Percentiles rank a stretch among this genome's conserved stretches.
phyloP scores from a whole-genome alignment of 352 stramenopile genomes.

The Phytophthora tentaculata region DNA sequence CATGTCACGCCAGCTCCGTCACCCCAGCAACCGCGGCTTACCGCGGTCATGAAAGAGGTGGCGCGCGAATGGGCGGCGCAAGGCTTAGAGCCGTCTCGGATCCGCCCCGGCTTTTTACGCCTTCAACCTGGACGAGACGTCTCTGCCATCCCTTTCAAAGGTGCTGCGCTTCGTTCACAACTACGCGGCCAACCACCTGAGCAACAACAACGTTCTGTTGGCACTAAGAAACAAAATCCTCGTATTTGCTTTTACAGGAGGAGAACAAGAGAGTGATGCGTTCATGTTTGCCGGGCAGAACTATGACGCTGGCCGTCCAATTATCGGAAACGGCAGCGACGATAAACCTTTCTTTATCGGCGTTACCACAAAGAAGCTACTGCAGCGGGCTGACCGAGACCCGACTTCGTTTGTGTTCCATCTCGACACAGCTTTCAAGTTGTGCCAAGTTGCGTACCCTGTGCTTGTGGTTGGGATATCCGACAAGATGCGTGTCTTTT shows the following conservation, averaged over 20 bases:
- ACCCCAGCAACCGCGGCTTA: not conserved
- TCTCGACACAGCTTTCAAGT: conserved; percentile 36
- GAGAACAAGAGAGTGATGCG: not conserved
- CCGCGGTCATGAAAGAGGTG: conserved; percentile 4
- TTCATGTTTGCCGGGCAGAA: conserved; percentile 3
- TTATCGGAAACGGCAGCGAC: conserved; percentile 8
- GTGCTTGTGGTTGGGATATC: not conserved
- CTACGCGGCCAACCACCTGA: conserved; percentile 1
- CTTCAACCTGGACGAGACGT: not conserved
- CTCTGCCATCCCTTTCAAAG: not conserved
- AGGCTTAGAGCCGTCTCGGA: not conserved
- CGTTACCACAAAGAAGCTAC: conserved; percentile 9
- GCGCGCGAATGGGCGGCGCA: conserved; percentile 11
- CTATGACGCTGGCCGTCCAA: not conserved
- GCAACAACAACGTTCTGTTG: conserved; percentile 4
- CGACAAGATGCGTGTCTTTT: conserved; percentile 9
- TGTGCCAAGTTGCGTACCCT: not conserved
- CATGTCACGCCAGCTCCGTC: not conserved
- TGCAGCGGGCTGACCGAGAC: not conserved
- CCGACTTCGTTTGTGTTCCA: conserved; percentile 13
- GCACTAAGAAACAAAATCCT: conserved; percentile 1
- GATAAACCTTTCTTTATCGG: conserved; percentile 10
- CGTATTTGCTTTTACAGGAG: not conserved
- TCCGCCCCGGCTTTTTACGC: not conserved
- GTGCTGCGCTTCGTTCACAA: conserved; percentile 6